Conservation (phyloP, 768 basidiomycete genomes). For the Roridomyces roridus region DNA sequence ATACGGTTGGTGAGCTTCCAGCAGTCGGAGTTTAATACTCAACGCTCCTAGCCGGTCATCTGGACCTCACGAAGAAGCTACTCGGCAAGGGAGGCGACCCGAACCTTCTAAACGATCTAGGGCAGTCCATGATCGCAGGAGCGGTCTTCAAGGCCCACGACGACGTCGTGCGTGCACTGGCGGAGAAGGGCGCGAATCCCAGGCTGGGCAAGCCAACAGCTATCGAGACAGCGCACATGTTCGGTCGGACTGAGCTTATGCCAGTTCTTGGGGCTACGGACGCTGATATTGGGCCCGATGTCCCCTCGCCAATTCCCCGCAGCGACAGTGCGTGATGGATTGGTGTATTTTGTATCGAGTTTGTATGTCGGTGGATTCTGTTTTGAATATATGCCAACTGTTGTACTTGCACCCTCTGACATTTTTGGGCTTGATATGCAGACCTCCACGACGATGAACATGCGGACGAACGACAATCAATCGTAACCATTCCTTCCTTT, state of each 20-base stretch:
- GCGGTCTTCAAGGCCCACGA: slow-evolving; percentile 78
- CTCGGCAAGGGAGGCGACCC: slow-evolving; percentile 66
- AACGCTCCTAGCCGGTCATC: slow-evolving; percentile 54
- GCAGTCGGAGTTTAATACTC: slow-evolving; percentile 8
- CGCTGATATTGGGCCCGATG: slow-evolving; percentile 51
- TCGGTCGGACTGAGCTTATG: slow-evolving; percentile 62
- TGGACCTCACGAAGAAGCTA: slow-evolving; percentile 56
- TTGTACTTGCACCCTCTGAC: too few species aligned
- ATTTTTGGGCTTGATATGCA: too few species aligned
- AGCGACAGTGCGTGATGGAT: neutral
- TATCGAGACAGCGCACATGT: slow-evolving; percentile 72
- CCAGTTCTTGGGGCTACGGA: slow-evolving; percentile 63
- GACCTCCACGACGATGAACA: too few species aligned
- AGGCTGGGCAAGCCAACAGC: slow-evolving; percentile 70
- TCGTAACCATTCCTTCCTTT: neutral
- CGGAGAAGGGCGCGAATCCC: slow-evolving; percentile 66
- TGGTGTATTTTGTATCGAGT: neutral
- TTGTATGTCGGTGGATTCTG: neutral
- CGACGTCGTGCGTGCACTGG: slow-evolving; percentile 64
- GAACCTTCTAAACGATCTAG: slow-evolving; percentile 71
- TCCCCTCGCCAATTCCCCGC: slow-evolving; percentile 37
- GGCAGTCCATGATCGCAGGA: slow-evolving; percentile 77
- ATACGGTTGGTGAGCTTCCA: slow-evolving; percentile 41
- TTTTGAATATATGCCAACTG: neutral
- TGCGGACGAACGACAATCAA: too few species aligned